phyloP scores from a whole-genome alignment of 306 rosid genomes.

The Hippophae tibetana region DNA sequence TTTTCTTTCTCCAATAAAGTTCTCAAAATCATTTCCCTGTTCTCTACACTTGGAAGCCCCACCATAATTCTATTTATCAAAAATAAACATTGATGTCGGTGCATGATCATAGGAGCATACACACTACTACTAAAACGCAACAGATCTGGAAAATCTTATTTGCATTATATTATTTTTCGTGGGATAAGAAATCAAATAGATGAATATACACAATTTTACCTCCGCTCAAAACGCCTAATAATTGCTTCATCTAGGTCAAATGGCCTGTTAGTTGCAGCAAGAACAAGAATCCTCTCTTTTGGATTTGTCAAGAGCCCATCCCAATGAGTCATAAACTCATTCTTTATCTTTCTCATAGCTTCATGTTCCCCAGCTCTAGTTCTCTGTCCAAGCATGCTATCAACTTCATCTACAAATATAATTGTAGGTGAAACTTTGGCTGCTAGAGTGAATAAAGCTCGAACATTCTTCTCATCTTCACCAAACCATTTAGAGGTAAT shows the following conservation, averaged over 20 bases:
- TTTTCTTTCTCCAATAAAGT: conserved; percentile 66
- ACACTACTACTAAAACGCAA: too few relatives aligned
- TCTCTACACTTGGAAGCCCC: conserved; percentile 75
- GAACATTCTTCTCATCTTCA: conserved; percentile 95
- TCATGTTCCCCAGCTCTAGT: conserved; percentile 96
- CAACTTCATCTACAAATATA: conserved; percentile 95
- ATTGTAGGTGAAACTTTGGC: conserved; percentile 92
- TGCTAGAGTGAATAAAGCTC: conserved; percentile 88
- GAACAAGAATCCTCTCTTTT: conserved; percentile 81
- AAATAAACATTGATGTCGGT: neutral
- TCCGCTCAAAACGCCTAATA: conserved; percentile 87
- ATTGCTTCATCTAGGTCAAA: conserved; percentile 97
- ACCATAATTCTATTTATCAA: conserved; percentile 72
- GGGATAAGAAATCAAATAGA: too few relatives aligned
- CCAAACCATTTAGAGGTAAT: conserved; percentile 98
- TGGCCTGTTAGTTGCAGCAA: conserved; percentile 95
- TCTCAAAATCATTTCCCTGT: conserved; percentile 74
- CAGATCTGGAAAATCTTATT: too few relatives aligned
- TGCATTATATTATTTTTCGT: too few relatives aligned
- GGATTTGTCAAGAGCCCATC: conserved; percentile 81
- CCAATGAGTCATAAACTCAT: conserved; percentile 94
- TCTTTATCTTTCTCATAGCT: conserved; percentile 97
- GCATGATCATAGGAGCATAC: neutral
- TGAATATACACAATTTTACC: conserved; percentile 28
- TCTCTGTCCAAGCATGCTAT: conserved; percentile 97